phyloP scores from a whole-genome alignment of 2,329 filamentous ascomycete genomes.

The Colletotrichum graminicola region DNA sequence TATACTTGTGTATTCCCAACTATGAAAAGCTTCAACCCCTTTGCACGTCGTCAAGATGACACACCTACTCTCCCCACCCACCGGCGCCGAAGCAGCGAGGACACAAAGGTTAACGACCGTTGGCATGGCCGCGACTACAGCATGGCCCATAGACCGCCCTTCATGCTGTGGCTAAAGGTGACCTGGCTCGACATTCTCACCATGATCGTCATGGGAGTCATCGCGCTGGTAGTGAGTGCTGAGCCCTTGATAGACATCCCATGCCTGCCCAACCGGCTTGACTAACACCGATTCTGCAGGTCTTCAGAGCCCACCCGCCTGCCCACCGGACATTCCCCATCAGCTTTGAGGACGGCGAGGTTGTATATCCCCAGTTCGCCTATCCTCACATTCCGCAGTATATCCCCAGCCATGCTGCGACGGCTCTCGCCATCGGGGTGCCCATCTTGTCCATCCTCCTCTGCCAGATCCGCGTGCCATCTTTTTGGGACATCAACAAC shows the following conservation, averaged over 20 bases:
- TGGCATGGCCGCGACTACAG: slow-evolving; percentile 46
- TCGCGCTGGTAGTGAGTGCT: slow-evolving; percentile 73
- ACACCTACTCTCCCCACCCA: slow-evolving; percentile 8
- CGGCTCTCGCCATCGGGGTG: slow-evolving; percentile 73
- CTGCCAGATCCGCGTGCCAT: slow-evolving; percentile 75
- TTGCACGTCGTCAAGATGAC: slow-evolving; percentile 16
- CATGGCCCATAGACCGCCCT: slow-evolving; percentile 67
- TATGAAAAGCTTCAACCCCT: slow-evolving; percentile 29
- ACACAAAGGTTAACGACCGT: slow-evolving; percentile 24
- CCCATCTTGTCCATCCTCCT: slow-evolving; percentile 74
- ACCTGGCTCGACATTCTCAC: slow-evolving; percentile 78
- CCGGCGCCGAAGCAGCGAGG: slow-evolving; percentile 25
- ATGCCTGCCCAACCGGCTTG: slow-evolving; percentile 46
- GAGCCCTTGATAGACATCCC: not conserved
- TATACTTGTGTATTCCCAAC: not conserved
- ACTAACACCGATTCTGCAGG: slow-evolving; percentile 51
- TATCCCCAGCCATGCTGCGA: slow-evolving; percentile 77
- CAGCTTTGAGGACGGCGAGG: slow-evolving; percentile 73
- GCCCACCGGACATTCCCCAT: slow-evolving; percentile 77
- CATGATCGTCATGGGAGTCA: slow-evolving; percentile 73
- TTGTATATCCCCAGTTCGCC: slow-evolving; percentile 78
- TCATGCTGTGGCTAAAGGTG: slow-evolving; percentile 77
- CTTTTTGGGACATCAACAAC: slow-evolving; percentile 80
- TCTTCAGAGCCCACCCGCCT: slow-evolving; percentile 74
- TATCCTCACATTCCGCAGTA: slow-evolving; percentile 79